Evolutionary conservation across 2,329 filamentous ascomycete species (phyloP).

Genomic region (Cadophora sp.): DNA sequence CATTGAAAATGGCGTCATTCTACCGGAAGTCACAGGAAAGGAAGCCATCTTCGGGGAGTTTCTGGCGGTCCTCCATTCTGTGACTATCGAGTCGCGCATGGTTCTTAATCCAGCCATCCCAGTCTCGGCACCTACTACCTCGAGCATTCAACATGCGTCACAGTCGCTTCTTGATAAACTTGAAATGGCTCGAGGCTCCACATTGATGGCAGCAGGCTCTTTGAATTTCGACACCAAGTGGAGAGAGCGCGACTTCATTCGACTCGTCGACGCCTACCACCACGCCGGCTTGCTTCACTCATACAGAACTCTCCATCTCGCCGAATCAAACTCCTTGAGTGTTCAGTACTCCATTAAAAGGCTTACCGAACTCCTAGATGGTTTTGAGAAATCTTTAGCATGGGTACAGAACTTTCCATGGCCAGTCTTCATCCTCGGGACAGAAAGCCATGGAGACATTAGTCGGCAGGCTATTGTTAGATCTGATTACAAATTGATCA

Average conservation of each 20-base stretch:
- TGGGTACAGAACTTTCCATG: background rate
- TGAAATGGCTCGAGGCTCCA: background rate
- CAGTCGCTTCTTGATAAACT: background rate
- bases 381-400: background rate
- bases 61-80: background rate
- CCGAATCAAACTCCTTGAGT: background rate
- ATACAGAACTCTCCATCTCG: background rate
- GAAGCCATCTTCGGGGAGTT: background rate
- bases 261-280: background rate
- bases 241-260: background rate
- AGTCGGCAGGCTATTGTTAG: background rate
- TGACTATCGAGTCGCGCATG: background rate
- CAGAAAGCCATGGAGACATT: background rate
- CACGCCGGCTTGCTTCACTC: background rate
- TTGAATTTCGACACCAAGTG: background rate
- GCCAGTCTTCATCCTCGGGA: background rate
- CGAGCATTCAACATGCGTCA: background rate
- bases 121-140: too few relatives aligned
- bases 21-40: background rate
- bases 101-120: too few relatives aligned
- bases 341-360: background rate
- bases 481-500: background rate
- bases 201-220: background rate
- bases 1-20: background rate
- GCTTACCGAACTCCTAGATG: background rate